These are phyloP conservation scores for Nymphaea colorata DNA, from an alignment of 164 flowering plant genomes.

Conservation along the genomic window DNA sequence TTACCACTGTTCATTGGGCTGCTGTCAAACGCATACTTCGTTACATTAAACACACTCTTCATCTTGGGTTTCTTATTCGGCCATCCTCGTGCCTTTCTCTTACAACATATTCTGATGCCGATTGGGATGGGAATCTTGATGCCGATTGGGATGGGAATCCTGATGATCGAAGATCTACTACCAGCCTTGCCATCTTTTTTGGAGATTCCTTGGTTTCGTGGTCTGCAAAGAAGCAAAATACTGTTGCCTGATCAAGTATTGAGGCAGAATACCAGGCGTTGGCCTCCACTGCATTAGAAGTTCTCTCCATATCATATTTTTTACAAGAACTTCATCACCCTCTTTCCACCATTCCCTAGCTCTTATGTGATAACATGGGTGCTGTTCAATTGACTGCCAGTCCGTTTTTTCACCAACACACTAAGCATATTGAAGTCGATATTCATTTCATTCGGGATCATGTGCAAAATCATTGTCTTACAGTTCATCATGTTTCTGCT, in stretches of 20 bases:
- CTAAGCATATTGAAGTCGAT: background rate
- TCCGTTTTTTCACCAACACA: background rate
- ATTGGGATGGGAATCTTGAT: background rate
- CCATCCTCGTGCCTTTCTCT: background rate
- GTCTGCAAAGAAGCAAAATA: background rate
- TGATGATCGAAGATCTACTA: background rate
- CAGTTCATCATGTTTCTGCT: too few species aligned
- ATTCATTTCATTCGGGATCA: background rate
- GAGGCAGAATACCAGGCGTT: background rate
- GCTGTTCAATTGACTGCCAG: background rate
- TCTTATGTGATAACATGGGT: background rate
- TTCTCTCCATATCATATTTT: background rate
- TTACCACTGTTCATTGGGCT: background rate
- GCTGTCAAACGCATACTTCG: background rate
- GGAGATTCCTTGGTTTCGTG: background rate
- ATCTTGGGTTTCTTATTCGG: background rate
- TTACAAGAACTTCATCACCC: background rate
- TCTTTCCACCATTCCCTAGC: too few species aligned
- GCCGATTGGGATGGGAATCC: background rate
- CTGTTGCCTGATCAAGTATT: background rate
- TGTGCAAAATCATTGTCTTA: too few species aligned
- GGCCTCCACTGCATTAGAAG: background rate
- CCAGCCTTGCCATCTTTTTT: background rate
- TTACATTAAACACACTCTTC: background rate
- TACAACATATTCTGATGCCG: background rate